These are phyloP conservation scores for Nitzschia inconspicua DNA, from an alignment of 108 stramenopile genomes.

Conservation along the genomic window DNA sequence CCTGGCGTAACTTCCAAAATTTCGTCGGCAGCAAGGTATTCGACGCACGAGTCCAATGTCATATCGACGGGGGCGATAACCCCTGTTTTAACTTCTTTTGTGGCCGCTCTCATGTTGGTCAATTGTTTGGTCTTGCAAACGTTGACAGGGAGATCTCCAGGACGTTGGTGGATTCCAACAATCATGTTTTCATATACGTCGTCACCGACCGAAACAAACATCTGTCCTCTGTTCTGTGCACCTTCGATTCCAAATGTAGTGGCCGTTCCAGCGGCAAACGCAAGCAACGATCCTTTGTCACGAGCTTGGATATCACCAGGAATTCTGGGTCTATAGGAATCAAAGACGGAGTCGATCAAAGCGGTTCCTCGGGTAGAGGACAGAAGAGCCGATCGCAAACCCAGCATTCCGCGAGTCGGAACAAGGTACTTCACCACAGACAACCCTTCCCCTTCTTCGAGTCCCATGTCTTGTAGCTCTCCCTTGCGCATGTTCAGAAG, in stretches of 20 bases:
- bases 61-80: slow-evolving; percentile 89
- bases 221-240: slow-evolving; percentile 92
- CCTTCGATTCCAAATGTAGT: slow-evolving; percentile 92
- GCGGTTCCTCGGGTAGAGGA: slow-evolving; percentile 95
- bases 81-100: slow-evolving; percentile 92
- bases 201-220: slow-evolving; percentile 79
- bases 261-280: slow-evolving; percentile 87
- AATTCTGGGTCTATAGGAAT: slow-evolving; percentile 88
- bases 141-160: slow-evolving; percentile 96
- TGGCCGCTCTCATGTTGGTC: slow-evolving; percentile 97
- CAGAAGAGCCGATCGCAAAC: slow-evolving; percentile 87
- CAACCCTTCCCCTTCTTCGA: slow-evolving; percentile 82
- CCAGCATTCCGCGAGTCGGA: slow-evolving; percentile 98
- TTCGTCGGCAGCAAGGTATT: slow-evolving; percentile 94
- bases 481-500: slow-evolving; percentile 92
- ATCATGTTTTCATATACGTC: slow-evolving; percentile 97
- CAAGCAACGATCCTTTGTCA: slow-evolving; percentile 95
- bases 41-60: slow-evolving; percentile 95
- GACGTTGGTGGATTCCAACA: slow-evolving; percentile 97
- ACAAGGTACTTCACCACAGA: slow-evolving; percentile 91
- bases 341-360: slow-evolving; percentile 93
- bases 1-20: slow-evolving; percentile 94
- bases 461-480: slow-evolving; percentile 91
- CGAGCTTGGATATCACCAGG: slow-evolving; percentile 84
- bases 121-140: slow-evolving; percentile 95